phyloP scores from a whole-genome alignment of 176 grass and related monocot genomes.

The Tuctoria greenei region DNA sequence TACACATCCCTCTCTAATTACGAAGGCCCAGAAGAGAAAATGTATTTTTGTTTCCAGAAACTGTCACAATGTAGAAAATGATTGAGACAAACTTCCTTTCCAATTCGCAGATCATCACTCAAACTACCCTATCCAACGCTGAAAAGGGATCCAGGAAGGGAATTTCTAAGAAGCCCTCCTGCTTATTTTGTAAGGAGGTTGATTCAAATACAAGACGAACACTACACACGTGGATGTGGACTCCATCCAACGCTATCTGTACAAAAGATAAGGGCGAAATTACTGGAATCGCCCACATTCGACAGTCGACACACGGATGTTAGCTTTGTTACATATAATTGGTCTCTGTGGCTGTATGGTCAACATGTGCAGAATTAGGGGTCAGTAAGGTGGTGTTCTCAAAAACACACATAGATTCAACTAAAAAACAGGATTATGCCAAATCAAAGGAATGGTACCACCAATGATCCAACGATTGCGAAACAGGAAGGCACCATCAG shows the following conservation, averaged over 20 bases:
- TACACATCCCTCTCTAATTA: neutral
- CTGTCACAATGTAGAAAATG: neutral
- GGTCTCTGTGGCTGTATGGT: neutral
- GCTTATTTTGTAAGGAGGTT: no score
- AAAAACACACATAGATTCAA: neutral
- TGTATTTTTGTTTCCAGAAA: neutral
- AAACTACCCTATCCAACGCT: neutral
- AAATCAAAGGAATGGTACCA: neutral
- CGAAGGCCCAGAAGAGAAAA: neutral
- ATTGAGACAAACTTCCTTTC: neutral
- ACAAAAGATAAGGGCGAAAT: neutral
- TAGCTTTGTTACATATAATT: neutral
- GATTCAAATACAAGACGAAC: no score
- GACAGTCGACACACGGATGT: neutral
- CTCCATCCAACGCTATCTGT: neutral
- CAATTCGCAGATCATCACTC: slow-evolving; percentile 7
- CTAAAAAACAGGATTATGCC: neutral
- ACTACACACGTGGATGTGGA: no score
- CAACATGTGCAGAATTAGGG: neutral
- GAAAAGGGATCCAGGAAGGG: no score
- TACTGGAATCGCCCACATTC: neutral
- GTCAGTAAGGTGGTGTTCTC: neutral
- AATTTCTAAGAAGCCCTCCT: no score
- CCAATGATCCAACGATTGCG: neutral
- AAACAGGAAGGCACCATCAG: neutral